A percentile compares a stretch with the other conserved stretches of the same genome.
These are phyloP conservation scores for Kwoniella heveanensis DNA, from an alignment of 768 basidiomycete species.

Conservation along the genomic window DNA sequence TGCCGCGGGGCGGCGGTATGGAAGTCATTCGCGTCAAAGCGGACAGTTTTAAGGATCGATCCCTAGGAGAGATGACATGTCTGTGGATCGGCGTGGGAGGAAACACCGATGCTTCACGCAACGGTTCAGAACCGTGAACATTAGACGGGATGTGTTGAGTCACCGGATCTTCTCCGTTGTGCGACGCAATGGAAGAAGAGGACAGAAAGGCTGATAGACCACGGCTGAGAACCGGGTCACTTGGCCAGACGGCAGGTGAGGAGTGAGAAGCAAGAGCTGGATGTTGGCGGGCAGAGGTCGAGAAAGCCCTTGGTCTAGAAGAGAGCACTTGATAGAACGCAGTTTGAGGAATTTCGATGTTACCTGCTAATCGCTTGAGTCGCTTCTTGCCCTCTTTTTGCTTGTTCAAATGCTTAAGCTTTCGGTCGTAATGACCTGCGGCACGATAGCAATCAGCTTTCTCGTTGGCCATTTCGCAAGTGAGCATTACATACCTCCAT, in stretches of 20 bases:
- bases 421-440: conserved; percentile 84
- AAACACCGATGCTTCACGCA: background rate
- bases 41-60: conserved; percentile 15
- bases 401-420: conserved; percentile 61
- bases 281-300: conserved; percentile 4
- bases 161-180: conserved; percentile 7
- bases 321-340: conserved; percentile 89
- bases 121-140: background rate
- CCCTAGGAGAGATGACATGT: conserved; percentile 18
- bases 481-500: conserved; percentile 65
- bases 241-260: background rate
- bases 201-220: background rate
- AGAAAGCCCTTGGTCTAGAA: conserved; percentile 32
- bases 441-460: conserved; percentile 5
- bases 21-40: conserved; percentile 14
- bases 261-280: background rate
- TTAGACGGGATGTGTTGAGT: conserved; percentile 9
- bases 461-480: conserved; percentile 19
- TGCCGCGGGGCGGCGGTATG: conserved; percentile 59
- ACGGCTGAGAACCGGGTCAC: background rate
- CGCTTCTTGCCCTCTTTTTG: conserved; percentile 90
- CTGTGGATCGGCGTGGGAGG: conserved; percentile 5
- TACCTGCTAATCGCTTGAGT: conserved; percentile 80
- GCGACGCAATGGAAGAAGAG: background rate
- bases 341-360: conserved; percentile 82